Evolutionary conservation across 306 rosid genomes (phyloP).

Genomic region (barrel medic (Medicago truncatula)): MtrunA17r5.0-ANR NC_053045.1:18630001-18630500

Average conservation of each 20-base stretch:
- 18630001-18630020: conserved; percentile 6
- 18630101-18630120: too few relatives aligned
- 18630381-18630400: neutral
- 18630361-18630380: conserved; percentile 1
- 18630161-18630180: too few relatives aligned
- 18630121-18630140: too few relatives aligned
- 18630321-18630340: neutral
- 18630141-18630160: too few relatives aligned
- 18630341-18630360: conserved; percentile 17
- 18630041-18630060: too few relatives aligned
- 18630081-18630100: too few relatives aligned
- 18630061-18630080: too few relatives aligned
- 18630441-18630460: conserved; percentile 23
- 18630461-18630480: neutral
- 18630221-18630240: neutral
- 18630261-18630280: neutral
- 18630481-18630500: conserved; percentile 12
- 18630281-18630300: neutral
- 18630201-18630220: too few relatives aligned
- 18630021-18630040: neutral
- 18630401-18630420: neutral
- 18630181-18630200: too few relatives aligned
- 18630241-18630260: neutral
- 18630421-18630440: conserved; percentile 23
- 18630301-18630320: neutral